phyloP scores from a whole-genome alignment of 441 rosid species.

The Hura crepitans region DNA sequence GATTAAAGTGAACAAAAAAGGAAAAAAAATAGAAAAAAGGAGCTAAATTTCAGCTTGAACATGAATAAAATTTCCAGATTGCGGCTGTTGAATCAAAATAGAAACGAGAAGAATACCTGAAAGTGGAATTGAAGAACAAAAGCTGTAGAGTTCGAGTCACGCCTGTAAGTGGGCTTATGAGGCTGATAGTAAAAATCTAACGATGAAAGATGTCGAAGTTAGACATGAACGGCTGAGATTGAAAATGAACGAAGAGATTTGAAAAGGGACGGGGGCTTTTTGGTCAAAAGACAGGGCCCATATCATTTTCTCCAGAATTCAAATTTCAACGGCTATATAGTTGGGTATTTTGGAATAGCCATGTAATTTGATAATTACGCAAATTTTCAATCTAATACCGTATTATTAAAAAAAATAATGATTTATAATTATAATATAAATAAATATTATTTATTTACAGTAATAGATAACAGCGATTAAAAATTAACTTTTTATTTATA shows the following conservation, averaged over 20 bases:
- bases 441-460: too few relatives aligned
- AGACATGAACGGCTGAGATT: constrained; percentile 56
- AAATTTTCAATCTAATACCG: too few relatives aligned
- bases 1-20: neutral
- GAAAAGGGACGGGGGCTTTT: constrained; percentile 48
- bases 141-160: constrained; percentile 34
- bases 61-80: neutral
- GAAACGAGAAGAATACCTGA: constrained; percentile 34
- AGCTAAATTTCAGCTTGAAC: too few relatives aligned
- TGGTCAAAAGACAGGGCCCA: constrained; percentile 16
- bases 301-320: constrained; percentile 15
- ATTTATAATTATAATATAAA: too few relatives aligned
- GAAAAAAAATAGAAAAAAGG: neutral
- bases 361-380: too few relatives aligned
- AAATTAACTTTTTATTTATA: too few relatives aligned
- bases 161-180: neutral
- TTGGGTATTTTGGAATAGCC: neutral
- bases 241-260: constrained; percentile 45
- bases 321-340: constrained; percentile 44
- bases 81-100: neutral
- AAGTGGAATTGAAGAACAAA: constrained; percentile 42
- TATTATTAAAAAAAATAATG: too few relatives aligned
- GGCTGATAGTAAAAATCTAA: constrained; percentile 1
- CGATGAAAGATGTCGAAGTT: constrained; percentile 8
- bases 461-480: too few relatives aligned